phyloP scores from a whole-genome alignment of 225 moss, liverwort and hornwort genomes.

The Takakia lepidozioides region DNA sequence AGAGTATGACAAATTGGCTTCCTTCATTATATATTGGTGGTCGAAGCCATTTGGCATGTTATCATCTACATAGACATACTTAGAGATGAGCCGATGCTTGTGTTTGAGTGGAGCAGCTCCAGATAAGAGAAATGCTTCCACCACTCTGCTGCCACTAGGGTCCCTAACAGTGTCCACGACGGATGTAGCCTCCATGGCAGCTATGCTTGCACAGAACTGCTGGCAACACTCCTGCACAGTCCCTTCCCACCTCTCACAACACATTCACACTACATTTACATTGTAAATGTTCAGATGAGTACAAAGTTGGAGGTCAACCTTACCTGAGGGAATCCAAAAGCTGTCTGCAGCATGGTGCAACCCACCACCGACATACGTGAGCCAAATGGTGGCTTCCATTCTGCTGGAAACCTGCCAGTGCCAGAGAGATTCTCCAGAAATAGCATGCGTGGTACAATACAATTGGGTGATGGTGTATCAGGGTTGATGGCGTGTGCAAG shows the following conservation, averaged over 20 bases:
- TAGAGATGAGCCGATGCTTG: conserved; percentile 75
- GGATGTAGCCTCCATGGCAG: conserved; percentile 62
- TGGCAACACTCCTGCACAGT: conserved; percentile 81
- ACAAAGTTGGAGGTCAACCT: too few relatives aligned
- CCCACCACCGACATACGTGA: conserved; percentile 82
- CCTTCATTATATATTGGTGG: too few relatives aligned
- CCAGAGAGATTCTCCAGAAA: conserved; percentile 64
- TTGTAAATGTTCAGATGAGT: too few relatives aligned
- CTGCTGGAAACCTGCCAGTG: conserved; percentile 54
- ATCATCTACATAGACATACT: conserved; percentile 49
- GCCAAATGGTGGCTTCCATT: conserved; percentile 60
- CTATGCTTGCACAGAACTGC: conserved; percentile 93
- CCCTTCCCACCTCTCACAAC: background rate
- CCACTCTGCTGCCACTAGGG: conserved; percentile 79
- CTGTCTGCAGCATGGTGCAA: conserved; percentile 83
- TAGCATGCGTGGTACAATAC: conserved; percentile 75
- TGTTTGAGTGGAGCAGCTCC: conserved; percentile 80
- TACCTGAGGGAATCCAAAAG: conserved; percentile 86
- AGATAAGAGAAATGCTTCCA: conserved; percentile 86
- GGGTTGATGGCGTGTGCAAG: conserved; percentile 71
- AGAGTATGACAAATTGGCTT: too few relatives aligned
- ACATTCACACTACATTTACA: too few relatives aligned
- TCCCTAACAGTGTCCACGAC: conserved; percentile 56
- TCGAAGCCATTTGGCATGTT: too few relatives aligned
- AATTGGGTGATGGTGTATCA: conserved; percentile 49